Evolutionary conservation across 2,329 filamentous ascomycete genomes (phyloP).

Genomic region (Nemania sp.): DNA sequence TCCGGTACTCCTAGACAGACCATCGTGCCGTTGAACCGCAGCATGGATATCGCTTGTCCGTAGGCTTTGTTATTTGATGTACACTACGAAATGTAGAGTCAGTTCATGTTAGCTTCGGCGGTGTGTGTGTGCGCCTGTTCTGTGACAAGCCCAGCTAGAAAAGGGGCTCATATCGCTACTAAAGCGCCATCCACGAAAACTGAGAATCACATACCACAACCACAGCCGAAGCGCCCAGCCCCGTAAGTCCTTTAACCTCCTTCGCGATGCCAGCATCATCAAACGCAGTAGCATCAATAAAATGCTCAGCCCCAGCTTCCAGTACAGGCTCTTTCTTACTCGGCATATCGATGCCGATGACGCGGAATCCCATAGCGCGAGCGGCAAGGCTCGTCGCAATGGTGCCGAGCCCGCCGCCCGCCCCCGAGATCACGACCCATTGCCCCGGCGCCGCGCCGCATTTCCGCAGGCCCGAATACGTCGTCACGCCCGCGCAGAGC

Average conservation of each 20-base stretch:
- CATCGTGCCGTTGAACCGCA: constrained; percentile 23
- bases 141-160: too few species aligned
- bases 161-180: too few species aligned
- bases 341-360: constrained; percentile 27
- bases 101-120: not conserved
- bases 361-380: constrained; percentile 21
- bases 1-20: constrained; percentile 27
- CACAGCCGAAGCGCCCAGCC: constrained; percentile 22
- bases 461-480: constrained; percentile 23
- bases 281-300: constrained; percentile 23
- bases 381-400: constrained; percentile 22
- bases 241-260: constrained; percentile 26
- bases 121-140: too few species aligned
- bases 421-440: constrained; percentile 27
- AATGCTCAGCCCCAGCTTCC: constrained; percentile 25
- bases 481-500: constrained; percentile 28
- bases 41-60: constrained; percentile 21
- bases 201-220: constrained; percentile 13
- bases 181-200: too few species aligned
- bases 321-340: constrained; percentile 16
- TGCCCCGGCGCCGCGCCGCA: constrained; percentile 21
- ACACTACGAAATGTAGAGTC: constrained; percentile 2
- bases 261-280: constrained; percentile 14
- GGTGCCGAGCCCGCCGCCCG: constrained; percentile 25
- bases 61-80: constrained; percentile 23